These are phyloP conservation scores for Eremochloa ophiuroides DNA, from an alignment of 176 grass and related monocot species.

Conservation along the genomic window DNA sequence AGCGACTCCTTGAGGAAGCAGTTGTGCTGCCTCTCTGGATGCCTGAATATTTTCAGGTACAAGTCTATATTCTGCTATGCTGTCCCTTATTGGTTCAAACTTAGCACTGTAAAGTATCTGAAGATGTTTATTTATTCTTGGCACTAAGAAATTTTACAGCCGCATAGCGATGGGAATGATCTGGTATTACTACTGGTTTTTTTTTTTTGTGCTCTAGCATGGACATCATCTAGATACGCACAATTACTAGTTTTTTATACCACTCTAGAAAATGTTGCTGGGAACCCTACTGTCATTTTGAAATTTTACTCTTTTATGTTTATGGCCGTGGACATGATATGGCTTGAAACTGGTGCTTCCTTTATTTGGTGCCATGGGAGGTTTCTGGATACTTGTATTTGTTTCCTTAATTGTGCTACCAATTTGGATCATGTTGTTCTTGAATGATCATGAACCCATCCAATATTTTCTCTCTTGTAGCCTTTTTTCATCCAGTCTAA, in stretches of 20 bases:
- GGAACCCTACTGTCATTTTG: background rate
- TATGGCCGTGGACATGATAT: background rate
- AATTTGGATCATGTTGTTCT: background rate
- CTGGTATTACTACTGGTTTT: background rate
- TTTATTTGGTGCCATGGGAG: constrained; percentile 20
- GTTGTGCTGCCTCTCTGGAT: constrained; percentile 94
- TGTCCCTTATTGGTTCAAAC: background rate
- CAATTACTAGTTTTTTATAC: background rate
- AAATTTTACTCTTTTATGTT: background rate
- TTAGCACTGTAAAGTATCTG: background rate
- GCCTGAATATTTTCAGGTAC: constrained; percentile 97
- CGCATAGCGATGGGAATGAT: background rate
- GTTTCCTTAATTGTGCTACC: background rate
- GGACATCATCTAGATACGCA: background rate
- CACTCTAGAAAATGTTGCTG: background rate
- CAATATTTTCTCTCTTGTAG: background rate
- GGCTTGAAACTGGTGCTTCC: background rate
- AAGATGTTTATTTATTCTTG: constrained; percentile 11
- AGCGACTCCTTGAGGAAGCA: constrained; percentile 92
- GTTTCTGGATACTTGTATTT: background rate
- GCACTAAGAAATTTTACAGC: background rate
- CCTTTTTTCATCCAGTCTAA: constrained; percentile 17
- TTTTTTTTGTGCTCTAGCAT: background rate
- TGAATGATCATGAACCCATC: background rate
- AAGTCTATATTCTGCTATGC: constrained; percentile 16